Evolutionary conservation across 306 rosid genomes (phyloP).

Genomic region (Castanea crenata): DNA sequence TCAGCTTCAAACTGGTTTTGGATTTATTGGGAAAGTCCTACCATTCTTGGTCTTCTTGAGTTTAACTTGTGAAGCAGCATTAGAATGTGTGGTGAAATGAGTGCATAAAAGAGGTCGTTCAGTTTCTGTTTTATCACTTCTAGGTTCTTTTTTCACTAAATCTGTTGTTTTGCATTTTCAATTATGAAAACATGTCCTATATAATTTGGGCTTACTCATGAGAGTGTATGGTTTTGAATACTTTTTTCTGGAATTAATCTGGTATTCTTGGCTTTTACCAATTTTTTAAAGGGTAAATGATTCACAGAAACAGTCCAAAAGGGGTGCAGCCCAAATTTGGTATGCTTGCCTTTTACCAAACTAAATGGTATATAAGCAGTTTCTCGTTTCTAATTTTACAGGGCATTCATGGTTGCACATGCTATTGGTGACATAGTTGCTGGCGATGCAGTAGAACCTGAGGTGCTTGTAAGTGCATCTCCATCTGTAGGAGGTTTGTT

Average conservation of each 20-base stretch:
- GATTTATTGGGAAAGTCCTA: not conserved
- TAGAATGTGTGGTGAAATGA: not conserved
- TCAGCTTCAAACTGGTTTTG: not conserved
- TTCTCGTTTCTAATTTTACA: conserved; percentile 34
- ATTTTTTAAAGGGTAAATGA: not conserved
- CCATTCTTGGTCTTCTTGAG: not conserved
- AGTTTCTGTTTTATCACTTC: not conserved
- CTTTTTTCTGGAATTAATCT: not conserved
- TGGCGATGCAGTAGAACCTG: conserved; percentile 78
- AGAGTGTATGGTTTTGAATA: not conserved
- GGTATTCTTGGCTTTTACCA: not conserved
- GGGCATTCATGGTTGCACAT: conserved; percentile 88
- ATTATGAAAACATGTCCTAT: not conserved
- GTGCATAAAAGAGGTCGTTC: not conserved
- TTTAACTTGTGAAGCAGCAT: conserved; percentile 7
- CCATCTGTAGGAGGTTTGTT: conserved; percentile 95
- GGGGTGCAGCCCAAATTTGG: not conserved
- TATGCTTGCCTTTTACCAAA: not conserved
- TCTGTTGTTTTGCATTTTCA: not conserved
- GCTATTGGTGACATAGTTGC: conserved; percentile 83
- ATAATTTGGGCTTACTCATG: not conserved
- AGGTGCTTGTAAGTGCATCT: conserved; percentile 64
- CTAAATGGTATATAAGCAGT: conserved; percentile 12
- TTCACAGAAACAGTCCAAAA: no score
- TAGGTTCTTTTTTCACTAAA: no score